Base-by-base conservation (phyloP, 2,329 filamentous ascomycete species). In the Pseudogymnoascus sp. region DNA sequence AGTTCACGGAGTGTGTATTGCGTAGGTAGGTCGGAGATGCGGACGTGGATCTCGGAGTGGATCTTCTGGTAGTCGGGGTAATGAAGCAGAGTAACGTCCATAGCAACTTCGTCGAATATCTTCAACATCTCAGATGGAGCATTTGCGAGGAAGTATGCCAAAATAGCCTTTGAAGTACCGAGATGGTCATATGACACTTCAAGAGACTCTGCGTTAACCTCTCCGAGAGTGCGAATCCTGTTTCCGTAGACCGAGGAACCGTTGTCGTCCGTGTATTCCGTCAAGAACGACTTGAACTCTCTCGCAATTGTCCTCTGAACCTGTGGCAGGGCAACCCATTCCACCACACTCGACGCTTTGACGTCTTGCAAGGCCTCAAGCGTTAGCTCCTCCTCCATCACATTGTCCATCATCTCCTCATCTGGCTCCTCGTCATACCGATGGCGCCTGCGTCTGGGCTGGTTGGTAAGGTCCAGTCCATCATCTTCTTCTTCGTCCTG, bases 1-100 rank as follows among this genome's bases (percentile, higher is more conserved):
- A 99, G 82, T 73, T 99, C 92, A 58, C 94, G 90, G 57, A 99
- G 84, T 2, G 94, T 99, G 75, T 97, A 97, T 70, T 92, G 89
- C 30, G 97, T 89, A 3, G 94, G 95, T 14, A 99, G 81, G 69
- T 97, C 93, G 20, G 91, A 92, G 71, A 99, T 96, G 63, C 94
- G 91, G 61, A 99, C 93, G 72, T 99, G 94, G 60, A 99, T 96
- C 74, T 99, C 94, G 28, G 91, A 89, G 74, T 97, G 94, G 69
- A 99, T 99, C 64, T 91, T 89, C 73, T 96, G 91, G 73, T 99
- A 99, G 74, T 97, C 92, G 1, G 92, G 93, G 75, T 97, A 99
- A 74, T 97, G 91, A 60, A 97, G 85, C 20, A 97, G 83, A 4
- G 95, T 93, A 37, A 95, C 92, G 65, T 99, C 94, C 84, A 99